phyloP scores from a whole-genome alignment of 2,329 filamentous ascomycete genomes.

The Colletotrichum sansevieriae region DNA sequence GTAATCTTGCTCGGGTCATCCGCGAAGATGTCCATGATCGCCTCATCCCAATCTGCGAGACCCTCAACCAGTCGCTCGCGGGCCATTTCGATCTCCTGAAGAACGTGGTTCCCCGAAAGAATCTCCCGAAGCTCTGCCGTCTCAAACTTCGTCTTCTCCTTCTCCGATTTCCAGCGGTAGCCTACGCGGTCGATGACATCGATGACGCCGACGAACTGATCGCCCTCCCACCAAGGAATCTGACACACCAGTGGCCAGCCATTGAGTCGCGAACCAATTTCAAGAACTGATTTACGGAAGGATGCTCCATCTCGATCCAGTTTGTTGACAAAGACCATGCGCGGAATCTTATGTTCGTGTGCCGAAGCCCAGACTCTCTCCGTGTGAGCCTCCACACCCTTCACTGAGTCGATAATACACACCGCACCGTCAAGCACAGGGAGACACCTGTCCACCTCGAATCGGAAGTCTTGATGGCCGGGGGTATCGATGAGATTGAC shows the following conservation, averaged over 20 bases:
- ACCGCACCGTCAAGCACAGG: constrained; percentile 90
- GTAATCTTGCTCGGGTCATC: constrained; percentile 82
- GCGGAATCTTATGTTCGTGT: constrained; percentile 85
- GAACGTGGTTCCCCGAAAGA: constrained; percentile 64
- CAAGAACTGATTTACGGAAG: constrained; percentile 87
- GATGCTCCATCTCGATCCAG: constrained; percentile 82
- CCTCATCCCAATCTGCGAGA: constrained; percentile 89
- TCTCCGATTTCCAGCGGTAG: constrained; percentile 75
- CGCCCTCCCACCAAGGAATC: constrained; percentile 93
- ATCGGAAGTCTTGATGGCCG: constrained; percentile 96
- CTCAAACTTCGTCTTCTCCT: constrained; percentile 49
- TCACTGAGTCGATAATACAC: constrained; percentile 93
- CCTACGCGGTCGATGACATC: constrained; percentile 84
- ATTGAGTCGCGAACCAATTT: constrained; percentile 83
- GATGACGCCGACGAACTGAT: constrained; percentile 84
- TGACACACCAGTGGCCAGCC: constrained; percentile 94
- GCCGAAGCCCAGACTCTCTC: constrained; percentile 97
- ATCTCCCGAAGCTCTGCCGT: constrained; percentile 46
- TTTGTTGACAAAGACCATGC: constrained; percentile 83
- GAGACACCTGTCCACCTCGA: constrained; percentile 92
- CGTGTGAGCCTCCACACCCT: constrained; percentile 95
- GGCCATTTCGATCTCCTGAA: constrained; percentile 79
- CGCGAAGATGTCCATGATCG: constrained; percentile 86
- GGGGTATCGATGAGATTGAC: constrained; percentile 97
- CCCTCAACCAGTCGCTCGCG: constrained; percentile 84